These are phyloP conservation scores for Umbilicaria muhlenbergii DNA, from an alignment of 495 filamentous ascomycete genomes.

Conservation along the genomic window DNA sequence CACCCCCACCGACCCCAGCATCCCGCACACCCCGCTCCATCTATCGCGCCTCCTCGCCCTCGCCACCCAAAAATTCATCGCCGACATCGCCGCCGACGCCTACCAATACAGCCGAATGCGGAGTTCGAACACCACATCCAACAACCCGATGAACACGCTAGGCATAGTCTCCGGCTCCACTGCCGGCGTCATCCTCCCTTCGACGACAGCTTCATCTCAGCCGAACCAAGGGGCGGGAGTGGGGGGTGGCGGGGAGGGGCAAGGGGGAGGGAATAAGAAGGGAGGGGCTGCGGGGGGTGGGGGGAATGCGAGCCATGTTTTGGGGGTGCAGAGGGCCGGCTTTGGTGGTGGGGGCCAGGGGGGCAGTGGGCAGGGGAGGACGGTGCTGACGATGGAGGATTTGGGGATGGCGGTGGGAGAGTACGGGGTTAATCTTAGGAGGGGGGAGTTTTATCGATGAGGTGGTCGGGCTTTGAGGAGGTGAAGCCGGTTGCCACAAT, in stretches of 20 bases:
- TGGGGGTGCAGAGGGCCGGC: conserved; percentile 81
- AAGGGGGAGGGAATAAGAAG: conserved; percentile 55
- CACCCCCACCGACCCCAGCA: neutral
- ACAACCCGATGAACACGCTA: conserved; percentile 76
- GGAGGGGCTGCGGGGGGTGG: conserved; percentile 29
- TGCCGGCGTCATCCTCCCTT: conserved; percentile 23
- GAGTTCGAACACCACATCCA: conserved; percentile 62
- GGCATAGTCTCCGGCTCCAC: conserved; percentile 46
- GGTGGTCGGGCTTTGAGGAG: neutral
- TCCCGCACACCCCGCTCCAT: conserved; percentile 55
- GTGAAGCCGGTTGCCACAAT: too few species aligned
- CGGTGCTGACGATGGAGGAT: conserved; percentile 97
- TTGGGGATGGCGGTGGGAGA: conserved; percentile 92
- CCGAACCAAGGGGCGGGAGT: conserved; percentile 10
- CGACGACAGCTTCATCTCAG: too few species aligned
- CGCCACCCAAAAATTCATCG: conserved; percentile 94
- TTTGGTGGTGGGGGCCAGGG: conserved; percentile 88
- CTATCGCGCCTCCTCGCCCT: conserved; percentile 87
- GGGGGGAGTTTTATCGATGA: conserved; percentile 94
- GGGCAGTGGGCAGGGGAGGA: conserved; percentile 69
- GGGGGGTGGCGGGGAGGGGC: conserved; percentile 53
- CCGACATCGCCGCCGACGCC: conserved; percentile 91
- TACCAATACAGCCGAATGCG: conserved; percentile 96
- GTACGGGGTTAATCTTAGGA: conserved; percentile 92
- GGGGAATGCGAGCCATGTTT: conserved; percentile 37